Percentiles rank a stretch among this genome's conserved stretches.
Evolutionary conservation across 176 grass and related monocot species (phyloP).

Genomic region (Chrysopogon serrulatus): DNA sequence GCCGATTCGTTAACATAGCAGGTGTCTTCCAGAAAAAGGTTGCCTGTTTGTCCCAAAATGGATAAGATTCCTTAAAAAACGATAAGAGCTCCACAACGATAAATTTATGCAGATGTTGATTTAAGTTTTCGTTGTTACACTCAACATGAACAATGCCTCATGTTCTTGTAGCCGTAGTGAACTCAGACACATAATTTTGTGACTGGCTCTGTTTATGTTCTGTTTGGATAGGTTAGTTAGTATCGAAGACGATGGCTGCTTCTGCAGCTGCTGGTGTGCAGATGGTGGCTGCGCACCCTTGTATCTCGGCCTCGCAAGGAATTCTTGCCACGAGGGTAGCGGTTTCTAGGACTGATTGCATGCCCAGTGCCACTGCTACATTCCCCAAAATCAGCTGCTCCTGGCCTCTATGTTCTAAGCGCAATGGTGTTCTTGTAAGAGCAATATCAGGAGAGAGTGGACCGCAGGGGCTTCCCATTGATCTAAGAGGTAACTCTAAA

Average conservation of each 20-base stretch:
- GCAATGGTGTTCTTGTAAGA: slow-evolving; percentile 36
- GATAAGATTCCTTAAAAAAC: neutral
- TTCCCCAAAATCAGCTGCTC: slow-evolving; percentile 39
- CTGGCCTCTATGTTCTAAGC: slow-evolving; percentile 16
- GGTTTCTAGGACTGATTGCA: neutral
- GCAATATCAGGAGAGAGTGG: slow-evolving; percentile 46
- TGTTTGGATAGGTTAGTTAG: neutral
- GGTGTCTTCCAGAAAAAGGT: neutral
- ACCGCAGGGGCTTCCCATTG: slow-evolving; percentile 66
- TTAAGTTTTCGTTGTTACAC: neutral
- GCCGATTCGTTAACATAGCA: neutral
- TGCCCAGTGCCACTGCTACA: neutral
- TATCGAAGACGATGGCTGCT: slow-evolving; percentile 41
- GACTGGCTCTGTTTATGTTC: neutral
- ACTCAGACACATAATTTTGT: neutral
- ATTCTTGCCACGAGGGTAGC: slow-evolving; percentile 25
- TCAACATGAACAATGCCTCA: neutral
- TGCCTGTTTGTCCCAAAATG: too few relatives aligned
- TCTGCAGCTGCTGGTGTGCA: slow-evolving; percentile 47
- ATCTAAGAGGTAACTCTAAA: slow-evolving; percentile 61
- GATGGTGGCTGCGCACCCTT: slow-evolving; percentile 43
- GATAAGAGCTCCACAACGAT: neutral
- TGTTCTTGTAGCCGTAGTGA: neutral
- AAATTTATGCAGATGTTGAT: neutral
- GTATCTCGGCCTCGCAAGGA: slow-evolving; percentile 42